Base-by-base conservation (phyloP, 495 filamentous ascomycete genomes). In the Friedmanniomyces simplex region DNA sequence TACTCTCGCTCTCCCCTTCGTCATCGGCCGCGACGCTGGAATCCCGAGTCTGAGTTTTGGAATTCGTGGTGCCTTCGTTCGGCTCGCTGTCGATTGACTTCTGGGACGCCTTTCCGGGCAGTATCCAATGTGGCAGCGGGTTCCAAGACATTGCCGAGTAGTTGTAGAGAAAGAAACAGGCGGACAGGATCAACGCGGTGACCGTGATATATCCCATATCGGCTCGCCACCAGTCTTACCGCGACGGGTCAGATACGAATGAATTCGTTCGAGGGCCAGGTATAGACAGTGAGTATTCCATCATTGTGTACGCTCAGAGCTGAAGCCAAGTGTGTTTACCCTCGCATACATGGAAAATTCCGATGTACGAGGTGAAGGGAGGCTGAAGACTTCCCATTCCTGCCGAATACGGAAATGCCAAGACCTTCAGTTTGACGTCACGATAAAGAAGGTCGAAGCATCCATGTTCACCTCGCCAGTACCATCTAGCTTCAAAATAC, bases 1-100 rank as follows among this genome's bases (percentile, higher is more conserved):
- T 81, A 1, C 69, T 71, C 52, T 77, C 73, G 13, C 22, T 47
- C 6, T 59, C 57, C 2, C 10, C 16, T 45, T 34, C 18, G 8
- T 24, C 46, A 1, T 21, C 32, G 36, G 16, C 25, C 6, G 30
- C 22, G 21, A 51, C 48, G 55, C 20, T 21, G 2, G 26, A 2
- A n/a, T 21, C 49, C 26, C 12, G 49, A 13, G 26, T 32, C 12
- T 34, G 5, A 4, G 42, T 22, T 50, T 57, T 43, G 16, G 2
- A 18, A 10, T 26, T 13, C 25, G 30, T 34, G 25, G 7, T 49
- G 25, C 2, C 20, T 2, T 24, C 13, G 46, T 8, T 21, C 46
- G 46, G 46, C 24, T 26, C 22, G 20, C 21, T 49, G 4, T 49
- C 46, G 13, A 26, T 14, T 49, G 46, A 6, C 5, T n/a, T 20